Conservation (phyloP, 2,329 filamentous ascomycete species). For the Apiospora hydei region DNA sequence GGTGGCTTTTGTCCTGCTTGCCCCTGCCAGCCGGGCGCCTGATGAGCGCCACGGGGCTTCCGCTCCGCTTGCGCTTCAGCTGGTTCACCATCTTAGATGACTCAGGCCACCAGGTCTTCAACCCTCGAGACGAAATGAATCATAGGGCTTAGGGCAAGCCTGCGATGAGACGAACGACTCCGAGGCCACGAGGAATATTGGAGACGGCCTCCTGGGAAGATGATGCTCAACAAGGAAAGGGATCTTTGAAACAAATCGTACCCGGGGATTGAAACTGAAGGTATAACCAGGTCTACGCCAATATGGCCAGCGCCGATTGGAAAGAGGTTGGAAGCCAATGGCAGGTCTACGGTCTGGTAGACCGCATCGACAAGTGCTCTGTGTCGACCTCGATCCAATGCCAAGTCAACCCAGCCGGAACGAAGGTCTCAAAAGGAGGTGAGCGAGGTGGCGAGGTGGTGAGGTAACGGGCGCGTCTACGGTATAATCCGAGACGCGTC, state of each 20-base stretch:
- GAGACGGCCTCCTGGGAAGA: not conserved
- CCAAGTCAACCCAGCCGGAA: not conserved
- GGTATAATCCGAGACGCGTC: not conserved
- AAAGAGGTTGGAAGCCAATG: not conserved
- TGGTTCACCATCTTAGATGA: not conserved
- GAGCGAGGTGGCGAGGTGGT: not conserved
- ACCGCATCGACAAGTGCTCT: not conserved
- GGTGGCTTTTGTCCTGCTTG: not conserved
- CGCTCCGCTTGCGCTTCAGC: constrained; percentile 10
- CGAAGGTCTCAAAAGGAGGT: not conserved
- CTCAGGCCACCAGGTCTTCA: not conserved
- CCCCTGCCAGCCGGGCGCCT: not conserved
- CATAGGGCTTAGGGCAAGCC: not conserved
- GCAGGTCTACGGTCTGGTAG: not conserved
- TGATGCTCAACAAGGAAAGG: not conserved
- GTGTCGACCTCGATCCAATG: not conserved
- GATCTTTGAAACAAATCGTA: not conserved
- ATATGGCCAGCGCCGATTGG: not conserved
- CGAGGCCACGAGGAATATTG: not conserved
- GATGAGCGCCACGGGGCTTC: not conserved
- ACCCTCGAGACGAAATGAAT: not conserved
- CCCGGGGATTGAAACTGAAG: not conserved
- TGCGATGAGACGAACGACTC: not conserved
- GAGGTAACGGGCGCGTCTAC: not conserved
- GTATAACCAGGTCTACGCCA: not conserved